Base-by-base conservation (phyloP, 202 grass and related monocot genomes). In the Zizania palustris region DNA sequence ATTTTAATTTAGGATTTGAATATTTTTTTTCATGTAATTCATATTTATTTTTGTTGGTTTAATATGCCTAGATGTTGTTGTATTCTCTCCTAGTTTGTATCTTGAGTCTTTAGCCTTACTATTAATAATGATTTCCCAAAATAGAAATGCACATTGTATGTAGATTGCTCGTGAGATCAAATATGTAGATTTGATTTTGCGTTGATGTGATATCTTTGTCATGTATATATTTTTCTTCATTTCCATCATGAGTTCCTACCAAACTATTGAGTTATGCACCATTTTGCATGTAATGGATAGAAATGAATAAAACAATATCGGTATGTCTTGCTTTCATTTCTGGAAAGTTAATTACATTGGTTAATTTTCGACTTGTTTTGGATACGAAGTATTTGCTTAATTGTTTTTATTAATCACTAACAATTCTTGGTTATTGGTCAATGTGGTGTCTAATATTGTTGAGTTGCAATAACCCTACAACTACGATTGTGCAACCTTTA, bases 361-460 rank as follows among this genome's bases (percentile, higher is more conserved):
- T 55, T 55, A 64, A 77, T 50, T 20, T 38, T 13, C 48, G 19
- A 14, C 12, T 42, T 39, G 38, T 37, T 77, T 20, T 65, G 16
- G 35, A 54, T 45, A 54, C 4, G 11, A 63, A 76, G 34, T 21
- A n/a, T 41, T 41, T 0, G 7, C 1, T 55, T 35, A 77, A 34
- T 9, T 77, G 33, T 18, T 77, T 77, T 20, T 8, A 9, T n/a
- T 6, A 54, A 33, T 13, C 72, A 56, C 48, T 14, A 39, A 51
- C n/a, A 7, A 65, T 51, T 66, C 35, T 51, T 55, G 6, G n/a
- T 55, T n/a, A 55, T 33, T 19, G 0, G 11, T 69, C 45, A 69
- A 36, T 51, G 44, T 28, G 36, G 18, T 66, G 16, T 54, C 45
- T 74, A 45, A 14, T 74, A 16, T 63, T 83, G 14, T 70, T 80